Conservation (phyloP, 345 rosid species). For the Salix purpurea region DNA sequence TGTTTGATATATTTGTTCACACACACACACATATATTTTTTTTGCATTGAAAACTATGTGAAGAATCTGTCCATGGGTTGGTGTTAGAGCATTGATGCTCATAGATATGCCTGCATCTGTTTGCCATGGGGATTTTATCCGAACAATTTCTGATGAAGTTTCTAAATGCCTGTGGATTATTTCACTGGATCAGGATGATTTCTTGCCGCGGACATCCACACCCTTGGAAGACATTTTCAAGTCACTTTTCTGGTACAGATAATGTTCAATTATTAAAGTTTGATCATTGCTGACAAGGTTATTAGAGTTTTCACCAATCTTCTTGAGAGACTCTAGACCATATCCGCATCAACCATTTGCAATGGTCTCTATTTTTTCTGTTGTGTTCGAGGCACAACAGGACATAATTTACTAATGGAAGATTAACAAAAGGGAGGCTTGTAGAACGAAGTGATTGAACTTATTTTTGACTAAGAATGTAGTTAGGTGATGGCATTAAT, state of each 20-base stretch:
- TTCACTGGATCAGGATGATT: slow-evolving; percentile 70
- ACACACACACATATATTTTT: background rate
- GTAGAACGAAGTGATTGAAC: background rate
- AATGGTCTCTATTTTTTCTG: background rate
- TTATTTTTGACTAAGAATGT: background rate
- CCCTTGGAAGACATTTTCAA: slow-evolving; percentile 97
- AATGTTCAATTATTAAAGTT: background rate
- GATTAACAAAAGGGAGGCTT: background rate
- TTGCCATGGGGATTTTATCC: background rate
- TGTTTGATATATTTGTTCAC: background rate
- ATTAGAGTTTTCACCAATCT: background rate
- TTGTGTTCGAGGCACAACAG: background rate
- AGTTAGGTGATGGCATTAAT: background rate
- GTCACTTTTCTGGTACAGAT: slow-evolving; percentile 85
- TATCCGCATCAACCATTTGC: background rate
- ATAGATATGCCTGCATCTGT: background rate
- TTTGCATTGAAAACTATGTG: background rate
- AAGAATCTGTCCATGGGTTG: background rate
- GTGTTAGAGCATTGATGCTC: slow-evolving; percentile 9
- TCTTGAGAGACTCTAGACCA: background rate
- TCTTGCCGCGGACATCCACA: slow-evolving; percentile 89
- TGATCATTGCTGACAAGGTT: background rate
- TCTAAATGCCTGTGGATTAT: background rate
- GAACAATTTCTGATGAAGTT: slow-evolving; percentile 1
- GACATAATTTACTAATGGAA: background rate